Evolutionary conservation across 2,329 filamentous ascomycete species (phyloP).

Genomic region (Furcasterigmium sp.): DNA sequence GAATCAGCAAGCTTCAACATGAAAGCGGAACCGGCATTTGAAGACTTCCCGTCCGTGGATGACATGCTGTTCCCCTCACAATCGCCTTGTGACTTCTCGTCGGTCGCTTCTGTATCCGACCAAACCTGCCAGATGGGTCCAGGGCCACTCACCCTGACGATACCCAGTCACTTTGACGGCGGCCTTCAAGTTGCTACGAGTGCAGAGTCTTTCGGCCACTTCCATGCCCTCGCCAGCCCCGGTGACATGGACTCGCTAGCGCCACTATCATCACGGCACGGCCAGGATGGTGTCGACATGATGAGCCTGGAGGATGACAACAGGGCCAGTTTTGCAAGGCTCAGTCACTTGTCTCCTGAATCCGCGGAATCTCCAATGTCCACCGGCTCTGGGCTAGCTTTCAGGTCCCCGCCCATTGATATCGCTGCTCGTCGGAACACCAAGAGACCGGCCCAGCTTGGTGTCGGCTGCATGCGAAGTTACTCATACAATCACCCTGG

Average conservation of each 20-base stretch:
- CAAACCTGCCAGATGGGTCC: conserved; percentile 3
- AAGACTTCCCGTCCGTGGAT: conserved; percentile 5
- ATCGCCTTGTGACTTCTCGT: conserved; percentile 9
- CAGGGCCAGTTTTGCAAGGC: conserved; percentile 8
- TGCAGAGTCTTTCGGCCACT: conserved; percentile 7
- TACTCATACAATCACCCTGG: conserved; percentile 29
- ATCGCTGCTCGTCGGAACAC: conserved; percentile 49
- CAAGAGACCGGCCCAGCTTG: conserved; percentile 43
- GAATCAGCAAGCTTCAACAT: conserved; percentile 7
- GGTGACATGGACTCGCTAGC: conserved; percentile 5
- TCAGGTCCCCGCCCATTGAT: conserved; percentile 46
- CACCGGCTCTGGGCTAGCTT: conserved; percentile 23
- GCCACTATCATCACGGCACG: conserved; percentile 1
- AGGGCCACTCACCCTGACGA: conserved; percentile 7
- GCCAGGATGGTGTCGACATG: conserved; percentile 5
- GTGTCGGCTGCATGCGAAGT: conserved; percentile 37
- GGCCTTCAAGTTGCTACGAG: conserved; percentile 6
- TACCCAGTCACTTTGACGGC: conserved; percentile 9
- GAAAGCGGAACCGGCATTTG: conserved; percentile 4
- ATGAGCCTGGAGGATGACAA: conserved; percentile 14
- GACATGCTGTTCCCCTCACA: conserved; percentile 8
- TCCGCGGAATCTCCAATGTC: conserved; percentile 21
- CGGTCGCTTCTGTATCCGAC: conserved; percentile 3
- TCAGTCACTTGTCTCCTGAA: conserved; percentile 22
- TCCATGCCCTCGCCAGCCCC: conserved; percentile 6